Evolutionary conservation across 257 asterid species (phyloP).

Genomic region (Ilex aquifolium): DNA sequence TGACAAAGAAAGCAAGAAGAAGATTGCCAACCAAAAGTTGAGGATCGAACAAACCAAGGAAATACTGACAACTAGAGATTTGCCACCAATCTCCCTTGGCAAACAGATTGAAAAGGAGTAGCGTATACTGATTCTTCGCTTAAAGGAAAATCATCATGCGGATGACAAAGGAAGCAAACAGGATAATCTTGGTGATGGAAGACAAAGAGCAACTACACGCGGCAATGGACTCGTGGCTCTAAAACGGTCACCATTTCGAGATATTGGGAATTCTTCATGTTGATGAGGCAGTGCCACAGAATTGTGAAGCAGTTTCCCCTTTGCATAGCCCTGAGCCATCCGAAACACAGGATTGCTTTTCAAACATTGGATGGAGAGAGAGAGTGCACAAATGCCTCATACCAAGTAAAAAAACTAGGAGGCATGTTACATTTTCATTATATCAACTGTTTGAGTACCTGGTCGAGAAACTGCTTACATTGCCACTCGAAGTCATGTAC

Average conservation of each 20-base stretch:
- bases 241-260: constrained; percentile 37
- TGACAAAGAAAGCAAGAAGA: constrained; percentile 3
- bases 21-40: constrained; percentile 7
- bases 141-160: constrained; percentile 24
- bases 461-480: too few species aligned
- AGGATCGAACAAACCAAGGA: constrained; percentile 10
- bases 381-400: too few species aligned
- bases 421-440: too few species aligned
- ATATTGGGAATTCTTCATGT: constrained; percentile 48
- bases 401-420: too few species aligned
- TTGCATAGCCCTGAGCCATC: constrained; percentile 26
- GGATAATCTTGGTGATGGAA: constrained; percentile 21
- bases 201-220: constrained; percentile 15
- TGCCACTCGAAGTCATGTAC: too few species aligned
- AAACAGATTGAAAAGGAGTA: constrained; percentile 77
- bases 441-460: too few species aligned
- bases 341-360: constrained; percentile 10
- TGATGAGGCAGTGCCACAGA: constrained; percentile 17
- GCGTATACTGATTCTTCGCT: constrained; percentile 28
- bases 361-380: neutral
- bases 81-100: constrained; percentile 47
- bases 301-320: constrained; percentile 20
- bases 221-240: constrained; percentile 11
- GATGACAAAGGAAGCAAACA: constrained; percentile 12
- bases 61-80: constrained; percentile 10